Base-by-base conservation (phyloP, 2,329 filamentous ascomycete species). In the Monilinia fructigena region DNA sequence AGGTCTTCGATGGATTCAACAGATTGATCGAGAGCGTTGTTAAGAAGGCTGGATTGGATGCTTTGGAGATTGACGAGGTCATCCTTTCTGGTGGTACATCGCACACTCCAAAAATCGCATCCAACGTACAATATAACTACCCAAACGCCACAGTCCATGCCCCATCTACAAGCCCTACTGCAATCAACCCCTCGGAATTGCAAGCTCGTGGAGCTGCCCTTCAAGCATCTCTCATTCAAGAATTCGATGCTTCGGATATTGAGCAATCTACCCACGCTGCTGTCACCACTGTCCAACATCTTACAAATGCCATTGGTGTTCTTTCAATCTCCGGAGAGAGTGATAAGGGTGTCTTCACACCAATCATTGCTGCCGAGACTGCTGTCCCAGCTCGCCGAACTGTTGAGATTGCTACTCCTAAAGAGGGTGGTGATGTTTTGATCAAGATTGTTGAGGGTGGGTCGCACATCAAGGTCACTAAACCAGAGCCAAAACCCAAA, bases 201-300 rank as follows among this genome's bases (percentile, higher is more conserved):
- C 83, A 89, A 74, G 90, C 91, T 70, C 89, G 95, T 70, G 95
- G 95, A 76, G 95, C 95, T 68, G 94, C 95, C 42, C 92, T 99
- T 74, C 95, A 99, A 81, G 95, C 95, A 48, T 96, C 89, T 68
- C 83, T 99, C 70, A 92, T 99, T 78, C 89, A 93, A 79, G 94
- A 97, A 79, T 99, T 96, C 79, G 95, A 99, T 74, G 85, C 87
- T 72, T 89, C 92, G 72, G 94, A 98, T 77, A 96, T 99, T 73
- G 91, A 96, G 77, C 93, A 97, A 83, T 96, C 92, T 70, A 96
- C 93, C 58, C 94, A 99, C 82, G 89, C 95, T 63, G 92, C 93
- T 76, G 93, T 99, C 70, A 97, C 94, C 45, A 94, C 93, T 20
- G 93, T 96, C 63, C 92, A 93, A 74, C 95, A 99, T 82, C 88